Conservation (phyloP, 768 basidiomycete genomes). For the Tylopilus plumbeoviolaceoides region DNA sequence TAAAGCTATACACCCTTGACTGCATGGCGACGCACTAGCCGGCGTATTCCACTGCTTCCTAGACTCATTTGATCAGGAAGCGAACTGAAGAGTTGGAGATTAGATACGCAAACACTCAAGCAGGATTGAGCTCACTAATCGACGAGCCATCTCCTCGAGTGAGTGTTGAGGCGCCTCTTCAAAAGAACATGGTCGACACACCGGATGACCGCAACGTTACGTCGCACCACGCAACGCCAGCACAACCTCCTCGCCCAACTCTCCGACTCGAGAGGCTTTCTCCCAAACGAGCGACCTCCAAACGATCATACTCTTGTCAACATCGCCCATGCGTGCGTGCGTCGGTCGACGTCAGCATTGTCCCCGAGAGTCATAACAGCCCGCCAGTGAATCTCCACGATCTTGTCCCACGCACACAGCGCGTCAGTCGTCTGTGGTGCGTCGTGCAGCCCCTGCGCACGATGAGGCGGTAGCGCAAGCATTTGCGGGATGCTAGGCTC, state of each 20-base stretch:
- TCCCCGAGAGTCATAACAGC: slow-evolving; percentile 18
- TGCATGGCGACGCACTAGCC: no score
- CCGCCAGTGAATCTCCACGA: slow-evolving; percentile 46
- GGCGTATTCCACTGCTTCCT: no score
- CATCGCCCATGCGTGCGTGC: slow-evolving; percentile 42
- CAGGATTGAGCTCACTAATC: no score
- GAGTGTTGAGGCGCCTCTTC: no score
- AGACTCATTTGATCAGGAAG: no score
- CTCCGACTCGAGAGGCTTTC: slow-evolving; percentile 36
- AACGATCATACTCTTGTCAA: slow-evolving; percentile 52
- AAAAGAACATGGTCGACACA: neutral
- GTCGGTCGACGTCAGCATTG: neutral
- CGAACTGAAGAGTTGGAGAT: no score
- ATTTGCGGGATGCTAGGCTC: neutral
- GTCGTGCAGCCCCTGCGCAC: no score
- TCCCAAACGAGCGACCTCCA: slow-evolving; percentile 49
- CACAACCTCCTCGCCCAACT: slow-evolving; percentile 45
- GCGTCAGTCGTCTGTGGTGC: slow-evolving; percentile 26
- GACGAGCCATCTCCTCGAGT: no score
- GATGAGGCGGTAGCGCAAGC: slow-evolving; percentile 30
- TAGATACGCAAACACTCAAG: no score
- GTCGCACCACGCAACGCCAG: neutral
- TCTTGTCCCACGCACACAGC: slow-evolving; percentile 44
- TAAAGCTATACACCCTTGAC: no score
- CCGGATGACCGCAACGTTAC: no score